phyloP scores from a whole-genome alignment of 805 yeast genomes.

The Candida oleophila region DNA sequence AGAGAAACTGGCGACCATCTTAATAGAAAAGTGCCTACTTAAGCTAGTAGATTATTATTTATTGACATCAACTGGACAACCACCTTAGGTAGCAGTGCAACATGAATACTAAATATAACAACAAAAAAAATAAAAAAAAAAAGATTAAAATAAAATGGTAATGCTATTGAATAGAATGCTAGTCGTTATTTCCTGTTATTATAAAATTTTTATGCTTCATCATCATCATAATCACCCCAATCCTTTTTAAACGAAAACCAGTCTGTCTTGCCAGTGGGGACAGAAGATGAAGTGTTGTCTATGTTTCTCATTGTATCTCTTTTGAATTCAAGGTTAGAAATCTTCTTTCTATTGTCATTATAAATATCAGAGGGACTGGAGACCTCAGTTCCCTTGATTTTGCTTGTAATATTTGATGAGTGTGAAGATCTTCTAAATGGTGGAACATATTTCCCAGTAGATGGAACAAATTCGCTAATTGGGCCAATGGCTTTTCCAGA shows the following conservation, averaged over 20 bases:
- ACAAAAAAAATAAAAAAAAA: slow-evolving; percentile 3
- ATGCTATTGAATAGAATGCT: background rate
- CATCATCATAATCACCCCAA: slow-evolving; percentile 28
- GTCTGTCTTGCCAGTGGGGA: slow-evolving; percentile 21
- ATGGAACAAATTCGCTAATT: background rate
- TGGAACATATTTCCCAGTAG: slow-evolving; percentile 63
- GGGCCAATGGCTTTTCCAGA: background rate
- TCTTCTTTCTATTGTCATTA: slow-evolving; percentile 6
- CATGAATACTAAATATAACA: no score
- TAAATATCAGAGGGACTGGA: background rate
- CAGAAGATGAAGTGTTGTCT: slow-evolving; percentile 18
- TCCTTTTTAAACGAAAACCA: slow-evolving; percentile 25
- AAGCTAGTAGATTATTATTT: no score
- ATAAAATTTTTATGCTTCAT: background rate
- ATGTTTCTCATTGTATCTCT: slow-evolving; percentile 7
- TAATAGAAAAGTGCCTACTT: slow-evolving; percentile 11
- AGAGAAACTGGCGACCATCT: slow-evolving; percentile 4
- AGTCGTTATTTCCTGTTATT: background rate
- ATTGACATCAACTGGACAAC: no score
- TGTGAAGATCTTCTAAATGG: slow-evolving; percentile 64
- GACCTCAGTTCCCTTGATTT: background rate
- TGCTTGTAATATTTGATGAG: slow-evolving; percentile 8
- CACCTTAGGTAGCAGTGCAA: no score
- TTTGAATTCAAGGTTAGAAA: slow-evolving; percentile 3
- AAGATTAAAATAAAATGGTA: background rate